Conservation (phyloP, 1,284 basidiomycete species). For the Vanrija pseudolonga region DNA sequence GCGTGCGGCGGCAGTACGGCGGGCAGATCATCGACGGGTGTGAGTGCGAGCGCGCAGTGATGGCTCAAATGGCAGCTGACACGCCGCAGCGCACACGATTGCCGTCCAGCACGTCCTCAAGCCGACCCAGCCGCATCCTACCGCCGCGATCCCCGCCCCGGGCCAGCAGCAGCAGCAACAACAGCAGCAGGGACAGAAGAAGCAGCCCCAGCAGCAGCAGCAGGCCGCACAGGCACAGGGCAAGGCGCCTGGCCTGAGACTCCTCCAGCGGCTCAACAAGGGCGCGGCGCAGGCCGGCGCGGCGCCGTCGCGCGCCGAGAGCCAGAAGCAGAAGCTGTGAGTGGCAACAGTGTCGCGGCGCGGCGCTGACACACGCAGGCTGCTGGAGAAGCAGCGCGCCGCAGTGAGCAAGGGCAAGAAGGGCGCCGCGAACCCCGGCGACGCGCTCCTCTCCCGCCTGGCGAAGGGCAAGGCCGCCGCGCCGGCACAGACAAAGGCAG, state of each 20-base stretch:
- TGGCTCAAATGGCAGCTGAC: slow-evolving; percentile 6
- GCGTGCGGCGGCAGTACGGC: slow-evolving; percentile 31
- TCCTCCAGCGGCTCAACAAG: slow-evolving; percentile 32
- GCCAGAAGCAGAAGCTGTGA: slow-evolving; percentile 35
- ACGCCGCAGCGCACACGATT: slow-evolving; percentile 28
- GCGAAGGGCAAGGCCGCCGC: not conserved
- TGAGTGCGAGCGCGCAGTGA: too few relatives aligned
- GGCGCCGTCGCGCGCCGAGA: slow-evolving; percentile 1
- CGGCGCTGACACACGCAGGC: slow-evolving; percentile 19
- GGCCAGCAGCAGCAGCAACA: slow-evolving; percentile 5
- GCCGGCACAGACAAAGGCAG: not conserved
- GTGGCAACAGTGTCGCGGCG: slow-evolving; percentile 2
- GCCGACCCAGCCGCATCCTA: slow-evolving; percentile 23
- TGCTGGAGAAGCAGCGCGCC: slow-evolving; percentile 39
- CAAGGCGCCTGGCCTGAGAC: slow-evolving; percentile 33
- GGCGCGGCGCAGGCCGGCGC: slow-evolving; percentile 16
- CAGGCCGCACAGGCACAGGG: slow-evolving; percentile 3
- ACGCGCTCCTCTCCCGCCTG: slow-evolving; percentile 34
- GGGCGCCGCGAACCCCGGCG: slow-evolving; percentile 18
- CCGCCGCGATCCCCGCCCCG: slow-evolving; percentile 5
- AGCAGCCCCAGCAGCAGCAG: slow-evolving; percentile 33
- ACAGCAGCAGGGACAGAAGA: slow-evolving; percentile 10
- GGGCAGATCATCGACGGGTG: slow-evolving; percentile 41
- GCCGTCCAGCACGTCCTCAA: slow-evolving; percentile 40
- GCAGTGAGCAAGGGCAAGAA: slow-evolving; percentile 23